Conservation (phyloP, 2,329 filamentous ascomycete species). For the Exutisphaerella laricina region DNA sequence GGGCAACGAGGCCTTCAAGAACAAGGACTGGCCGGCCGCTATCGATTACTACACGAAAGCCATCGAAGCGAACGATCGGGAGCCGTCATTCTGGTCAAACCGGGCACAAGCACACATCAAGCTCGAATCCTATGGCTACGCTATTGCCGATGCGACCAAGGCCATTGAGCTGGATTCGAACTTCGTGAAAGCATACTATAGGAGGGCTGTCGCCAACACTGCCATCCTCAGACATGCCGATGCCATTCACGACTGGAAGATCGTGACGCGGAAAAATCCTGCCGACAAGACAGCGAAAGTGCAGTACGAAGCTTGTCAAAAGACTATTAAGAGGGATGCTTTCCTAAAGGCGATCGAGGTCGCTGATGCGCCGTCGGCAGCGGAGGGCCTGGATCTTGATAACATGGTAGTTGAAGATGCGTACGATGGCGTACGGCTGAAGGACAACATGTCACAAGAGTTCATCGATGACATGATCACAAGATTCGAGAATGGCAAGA, state of each 20-base stretch:
- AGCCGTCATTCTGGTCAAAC: conserved; percentile 91
- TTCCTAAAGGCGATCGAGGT: conserved; percentile 96
- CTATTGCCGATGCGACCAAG: conserved; percentile 82
- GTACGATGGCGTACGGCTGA: conserved; percentile 79
- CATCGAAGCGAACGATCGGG: conserved; percentile 73
- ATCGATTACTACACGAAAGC: conserved; percentile 69
- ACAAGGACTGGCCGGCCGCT: conserved; percentile 78
- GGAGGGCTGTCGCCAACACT: conserved; percentile 83
- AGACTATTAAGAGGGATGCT: conserved; percentile 83
- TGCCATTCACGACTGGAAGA: conserved; percentile 85
- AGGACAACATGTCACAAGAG: conserved; percentile 83
- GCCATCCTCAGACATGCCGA: conserved; percentile 86
- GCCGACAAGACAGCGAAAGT: conserved; percentile 84
- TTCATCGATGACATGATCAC: conserved; percentile 98
- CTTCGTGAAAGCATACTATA: conserved; percentile 94
- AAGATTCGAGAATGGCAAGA: conserved; percentile 93
- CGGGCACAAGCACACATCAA: conserved; percentile 95
- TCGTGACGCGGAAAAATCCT: conserved; percentile 81
- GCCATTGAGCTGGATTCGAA: conserved; percentile 83
- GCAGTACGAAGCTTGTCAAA: conserved; percentile 89
- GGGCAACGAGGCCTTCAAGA: conserved; percentile 87
- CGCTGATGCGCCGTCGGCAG: conserved; percentile 83
- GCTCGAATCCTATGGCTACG: conserved; percentile 89
- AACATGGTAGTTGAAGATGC: conserved; percentile 73
- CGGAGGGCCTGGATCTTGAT: conserved; percentile 83